phyloP scores from a whole-genome alignment of 2,329 filamentous ascomycete genomes.

The Leptodontidium sp. region DNA sequence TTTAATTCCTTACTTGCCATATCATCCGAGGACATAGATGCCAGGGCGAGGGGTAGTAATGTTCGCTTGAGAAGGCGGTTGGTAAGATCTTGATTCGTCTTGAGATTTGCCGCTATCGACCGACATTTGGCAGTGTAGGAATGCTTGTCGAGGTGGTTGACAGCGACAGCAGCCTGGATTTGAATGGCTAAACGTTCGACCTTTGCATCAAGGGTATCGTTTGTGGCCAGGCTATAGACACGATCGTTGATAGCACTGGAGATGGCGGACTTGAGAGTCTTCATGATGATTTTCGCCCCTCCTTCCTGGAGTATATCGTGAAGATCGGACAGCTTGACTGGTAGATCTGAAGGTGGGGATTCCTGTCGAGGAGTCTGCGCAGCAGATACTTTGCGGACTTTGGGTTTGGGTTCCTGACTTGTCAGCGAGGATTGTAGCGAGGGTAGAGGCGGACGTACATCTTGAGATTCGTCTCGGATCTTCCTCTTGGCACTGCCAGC shows the following conservation, averaged over 20 bases:
- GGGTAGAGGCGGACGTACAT: slow-evolving; percentile 39
- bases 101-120: slow-evolving; percentile 84
- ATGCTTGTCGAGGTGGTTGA: slow-evolving; percentile 60
- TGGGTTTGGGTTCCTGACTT: slow-evolving; percentile 53
- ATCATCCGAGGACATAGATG: slow-evolving; percentile 88
- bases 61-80: slow-evolving; percentile 76
- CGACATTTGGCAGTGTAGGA: slow-evolving; percentile 72
- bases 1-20: slow-evolving; percentile 93
- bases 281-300: slow-evolving; percentile 74
- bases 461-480: slow-evolving; percentile 62
- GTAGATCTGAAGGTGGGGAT: slow-evolving; percentile 55
- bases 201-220: slow-evolving; percentile 67
- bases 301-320: slow-evolving; percentile 68
- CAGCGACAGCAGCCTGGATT: slow-evolving; percentile 77
- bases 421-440: slow-evolving; percentile 21
- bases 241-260: slow-evolving; percentile 71
- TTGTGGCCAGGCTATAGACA: slow-evolving; percentile 68
- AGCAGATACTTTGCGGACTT: slow-evolving; percentile 64
- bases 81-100: slow-evolving; percentile 83
- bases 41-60: slow-evolving; percentile 77
- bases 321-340: slow-evolving; percentile 61
- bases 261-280: slow-evolving; percentile 72
- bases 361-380: slow-evolving; percentile 49
- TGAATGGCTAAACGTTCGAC: slow-evolving; percentile 77
- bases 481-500: slow-evolving; percentile 62